A percentile compares a stretch with the other conserved stretches of the same genome.
These are phyloP conservation scores for Ambrosia artemisiifolia DNA, from an alignment of 129 eudicot species.

Conservation along the genomic window DNA sequence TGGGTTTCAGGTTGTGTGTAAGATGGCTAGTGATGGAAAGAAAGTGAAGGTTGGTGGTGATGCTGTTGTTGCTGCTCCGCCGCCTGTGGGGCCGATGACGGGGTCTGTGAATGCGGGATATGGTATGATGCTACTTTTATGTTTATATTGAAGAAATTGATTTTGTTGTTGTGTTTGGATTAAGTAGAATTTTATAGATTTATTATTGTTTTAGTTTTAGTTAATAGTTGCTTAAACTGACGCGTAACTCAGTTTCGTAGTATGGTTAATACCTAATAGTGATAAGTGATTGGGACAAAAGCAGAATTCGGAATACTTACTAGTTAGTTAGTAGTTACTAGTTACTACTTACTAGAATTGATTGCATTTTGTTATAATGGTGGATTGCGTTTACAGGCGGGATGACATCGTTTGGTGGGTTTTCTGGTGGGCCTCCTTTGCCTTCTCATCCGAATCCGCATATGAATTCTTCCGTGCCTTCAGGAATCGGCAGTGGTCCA, in stretches of 20 bases:
- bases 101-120: conserved; percentile 37
- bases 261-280: neutral
- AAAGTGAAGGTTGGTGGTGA: conserved; percentile 43
- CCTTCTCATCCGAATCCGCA: conserved; percentile 40
- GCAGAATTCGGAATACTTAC: neutral
- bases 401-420: conserved; percentile 30
- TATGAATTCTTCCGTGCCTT: conserved; percentile 31
- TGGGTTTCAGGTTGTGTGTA: conserved; percentile 80
- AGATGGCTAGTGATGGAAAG: conserved; percentile 86
- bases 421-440: conserved; percentile 41
- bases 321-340: no score
- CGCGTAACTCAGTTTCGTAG: neutral
- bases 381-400: conserved; percentile 35
- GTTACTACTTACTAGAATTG: neutral
- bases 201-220: neutral
- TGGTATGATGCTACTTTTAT: conserved; percentile 13
- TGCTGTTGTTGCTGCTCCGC: neutral
- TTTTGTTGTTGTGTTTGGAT: neutral
- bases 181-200: neutral
- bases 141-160: neutral
- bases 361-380: conserved; percentile 11
- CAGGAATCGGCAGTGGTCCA: conserved; percentile 35
- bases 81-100: conserved; percentile 18
- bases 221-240: neutral
- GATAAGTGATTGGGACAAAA: neutral